These are phyloP conservation scores for Nasturtium officinale DNA, from an alignment of 345 rosid species.

Conservation along the genomic window DNA sequence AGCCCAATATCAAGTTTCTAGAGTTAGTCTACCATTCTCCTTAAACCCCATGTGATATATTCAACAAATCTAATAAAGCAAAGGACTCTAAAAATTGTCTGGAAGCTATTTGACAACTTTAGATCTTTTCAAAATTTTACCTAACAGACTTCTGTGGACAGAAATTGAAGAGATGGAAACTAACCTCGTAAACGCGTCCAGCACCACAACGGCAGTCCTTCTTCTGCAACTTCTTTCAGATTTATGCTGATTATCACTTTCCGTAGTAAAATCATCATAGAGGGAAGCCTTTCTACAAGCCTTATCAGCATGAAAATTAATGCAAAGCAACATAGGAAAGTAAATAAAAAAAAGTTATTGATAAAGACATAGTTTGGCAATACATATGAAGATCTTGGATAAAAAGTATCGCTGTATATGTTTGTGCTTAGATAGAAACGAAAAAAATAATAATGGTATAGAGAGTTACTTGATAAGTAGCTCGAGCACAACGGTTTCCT, in stretches of 20 bases:
- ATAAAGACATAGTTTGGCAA: neutral
- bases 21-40: neutral
- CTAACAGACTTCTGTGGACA: slow-evolving; percentile 3
- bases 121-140: neutral
- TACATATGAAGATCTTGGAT: neutral
- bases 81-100: neutral
- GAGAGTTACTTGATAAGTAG: slow-evolving; percentile 35
- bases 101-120: neutral
- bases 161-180: slow-evolving; percentile 9
- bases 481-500: slow-evolving; percentile 38
- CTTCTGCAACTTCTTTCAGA: slow-evolving; percentile 59
- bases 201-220: slow-evolving; percentile 74
- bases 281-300: slow-evolving; percentile 67
- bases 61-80: neutral
- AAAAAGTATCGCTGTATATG: neutral
- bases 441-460: neutral
- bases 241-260: slow-evolving; percentile 75
- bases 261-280: slow-evolving; percentile 67
- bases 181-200: slow-evolving; percentile 74
- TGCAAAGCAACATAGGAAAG: slow-evolving; percentile 9
- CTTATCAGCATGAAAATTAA: slow-evolving; percentile 60
- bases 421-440: neutral
- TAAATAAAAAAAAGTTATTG: neutral
- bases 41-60: neutral
- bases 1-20: slow-evolving; percentile 15